Evolutionary conservation across 1,284 basidiomycete species (phyloP), one percentile per base, ranked within the genome.

Genomic region (Ustilago crameri): DNA sequence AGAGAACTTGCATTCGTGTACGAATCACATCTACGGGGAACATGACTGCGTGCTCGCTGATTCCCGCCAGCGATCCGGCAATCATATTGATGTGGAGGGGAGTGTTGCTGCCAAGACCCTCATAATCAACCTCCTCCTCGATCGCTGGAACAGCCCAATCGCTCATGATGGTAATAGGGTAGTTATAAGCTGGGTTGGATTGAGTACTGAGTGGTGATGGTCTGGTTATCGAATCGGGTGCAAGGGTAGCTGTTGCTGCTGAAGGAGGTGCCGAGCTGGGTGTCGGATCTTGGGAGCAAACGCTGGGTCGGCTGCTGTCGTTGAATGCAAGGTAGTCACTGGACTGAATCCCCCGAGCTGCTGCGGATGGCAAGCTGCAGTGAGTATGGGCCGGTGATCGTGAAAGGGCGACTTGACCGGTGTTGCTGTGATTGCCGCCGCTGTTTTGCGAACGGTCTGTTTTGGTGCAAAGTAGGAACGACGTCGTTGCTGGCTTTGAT

Each of bases 1-100:
- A 81, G 35, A 98, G 91, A 42, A 99, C 93, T 86, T 99, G 95
- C 95, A 99, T 99, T 79, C 96, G 93, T 40, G 96, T 98, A 87
- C 98, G 98, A 84, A 99, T 96, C 79, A 93, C 94, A 85, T 99
- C 96, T 70, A 98, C 87, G 3, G 96, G 96, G 83, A 93, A 99
- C 91, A 99, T 98, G 83, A 96, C 93, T 24, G 95, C 93, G 85
- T 99, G 96, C 85, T 99, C 96, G 55, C 93, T 94, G 78, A 99
- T 98, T 66, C 96, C 96, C 75, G 96, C 95, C 84, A 98, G 86
- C 46, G 94, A 94, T 58, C 96, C 96, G 24, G 96, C 96, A 80
- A 93, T 86, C 96, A 98, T 98, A 85, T 95, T 96, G 73, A 96
- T 91, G 22, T 80, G 76, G 15, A 82, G 60, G 34, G 81, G 81